These are phyloP conservation scores for Neofusicoccum sp. DNA, from an alignment of 2,329 filamentous ascomycete species.

Conservation along the genomic window DNA sequence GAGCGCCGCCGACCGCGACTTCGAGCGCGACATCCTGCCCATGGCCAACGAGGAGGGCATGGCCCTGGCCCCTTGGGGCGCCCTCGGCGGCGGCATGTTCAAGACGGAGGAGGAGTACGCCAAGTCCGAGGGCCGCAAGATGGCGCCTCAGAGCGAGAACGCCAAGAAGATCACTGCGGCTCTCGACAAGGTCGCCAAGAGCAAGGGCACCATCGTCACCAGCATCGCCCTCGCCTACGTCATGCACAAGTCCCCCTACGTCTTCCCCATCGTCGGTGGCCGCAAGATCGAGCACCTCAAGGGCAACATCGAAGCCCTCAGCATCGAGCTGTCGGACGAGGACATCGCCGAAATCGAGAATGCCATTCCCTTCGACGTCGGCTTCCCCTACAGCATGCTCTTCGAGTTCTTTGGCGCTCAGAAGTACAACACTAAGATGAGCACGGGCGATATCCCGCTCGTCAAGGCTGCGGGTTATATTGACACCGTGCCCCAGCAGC, in stretches of 20 bases:
- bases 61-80: slow-evolving; percentile 56
- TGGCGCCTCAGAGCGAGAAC: slow-evolving; percentile 41
- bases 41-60: slow-evolving; percentile 45
- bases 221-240: slow-evolving; percentile 70
- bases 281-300: slow-evolving; percentile 68
- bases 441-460: slow-evolving; percentile 29
- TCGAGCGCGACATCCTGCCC: slow-evolving; percentile 48
- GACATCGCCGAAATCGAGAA: slow-evolving; percentile 67
- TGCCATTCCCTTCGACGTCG: slow-evolving; percentile 61
- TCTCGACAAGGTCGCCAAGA: slow-evolving; percentile 59
- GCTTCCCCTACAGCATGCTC: slow-evolving; percentile 65
- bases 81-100: slow-evolving; percentile 43
- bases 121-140: slow-evolving; percentile 44
- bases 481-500: slow-evolving; percentile 23
- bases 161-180: slow-evolving; percentile 55
- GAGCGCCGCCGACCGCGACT: slow-evolving; percentile 42
- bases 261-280: slow-evolving; percentile 71
- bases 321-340: slow-evolving; percentile 56
- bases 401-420: slow-evolving; percentile 19
- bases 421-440: slow-evolving; percentile 32
- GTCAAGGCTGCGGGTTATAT: slow-evolving; percentile 30
- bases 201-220: slow-evolving; percentile 53
- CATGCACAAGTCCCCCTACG: slow-evolving; percentile 67
- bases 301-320: slow-evolving; percentile 67
- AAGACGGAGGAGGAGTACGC: slow-evolving; percentile 45